A percentile compares a stretch with the other conserved stretches of the same genome.
These are phyloP conservation scores for Huntiella bhutanensis DNA, from an alignment of 2,329 filamentous ascomycete species.

Conservation along the genomic window DNA sequence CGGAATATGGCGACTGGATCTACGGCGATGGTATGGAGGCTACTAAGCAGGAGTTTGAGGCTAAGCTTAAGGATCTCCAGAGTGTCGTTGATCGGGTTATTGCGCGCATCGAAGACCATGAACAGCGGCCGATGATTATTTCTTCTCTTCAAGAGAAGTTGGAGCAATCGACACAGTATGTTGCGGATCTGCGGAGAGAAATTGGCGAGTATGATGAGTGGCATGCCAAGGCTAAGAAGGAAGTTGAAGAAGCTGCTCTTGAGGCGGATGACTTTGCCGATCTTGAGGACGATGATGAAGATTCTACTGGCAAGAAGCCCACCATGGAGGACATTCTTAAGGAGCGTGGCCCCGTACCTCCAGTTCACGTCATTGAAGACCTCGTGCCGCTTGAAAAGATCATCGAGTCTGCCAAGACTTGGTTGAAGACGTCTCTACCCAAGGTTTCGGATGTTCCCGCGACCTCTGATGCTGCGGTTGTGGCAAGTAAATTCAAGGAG, in stretches of 20 bases:
- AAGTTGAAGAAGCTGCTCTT: conserved; percentile 22
- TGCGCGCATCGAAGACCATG: conserved; percentile 52
- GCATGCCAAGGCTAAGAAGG: conserved; percentile 22
- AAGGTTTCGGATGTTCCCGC: conserved; percentile 51
- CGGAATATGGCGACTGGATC: conserved; percentile 68
- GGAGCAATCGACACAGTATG: conserved; percentile 49
- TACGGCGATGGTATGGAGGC: conserved; percentile 71
- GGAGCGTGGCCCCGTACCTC: conserved; percentile 35
- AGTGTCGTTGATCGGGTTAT: conserved; percentile 61
- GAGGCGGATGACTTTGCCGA: conserved; percentile 44
- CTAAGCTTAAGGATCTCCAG: conserved; percentile 58
- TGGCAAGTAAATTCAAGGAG: conserved; percentile 49
- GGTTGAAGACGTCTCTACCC: conserved; percentile 54
- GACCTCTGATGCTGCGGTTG: conserved; percentile 57
- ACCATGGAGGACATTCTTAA: conserved; percentile 26
- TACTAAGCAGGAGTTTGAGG: conserved; percentile 52
- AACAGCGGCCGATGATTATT: conserved; percentile 51
- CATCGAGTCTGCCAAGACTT: conserved; percentile 43
- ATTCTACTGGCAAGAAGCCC: conserved; percentile 16
- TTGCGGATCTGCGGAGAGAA: conserved; percentile 49
- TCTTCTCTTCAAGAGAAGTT: conserved; percentile 50
- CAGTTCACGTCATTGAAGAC: conserved; percentile 56
- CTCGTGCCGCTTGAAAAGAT: conserved; percentile 43
- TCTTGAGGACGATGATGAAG: conserved; percentile 51
- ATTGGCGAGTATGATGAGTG: conserved; percentile 49